phyloP scores from a whole-genome alignment of 441 rosid species.

The Populus hybrid region DNA sequence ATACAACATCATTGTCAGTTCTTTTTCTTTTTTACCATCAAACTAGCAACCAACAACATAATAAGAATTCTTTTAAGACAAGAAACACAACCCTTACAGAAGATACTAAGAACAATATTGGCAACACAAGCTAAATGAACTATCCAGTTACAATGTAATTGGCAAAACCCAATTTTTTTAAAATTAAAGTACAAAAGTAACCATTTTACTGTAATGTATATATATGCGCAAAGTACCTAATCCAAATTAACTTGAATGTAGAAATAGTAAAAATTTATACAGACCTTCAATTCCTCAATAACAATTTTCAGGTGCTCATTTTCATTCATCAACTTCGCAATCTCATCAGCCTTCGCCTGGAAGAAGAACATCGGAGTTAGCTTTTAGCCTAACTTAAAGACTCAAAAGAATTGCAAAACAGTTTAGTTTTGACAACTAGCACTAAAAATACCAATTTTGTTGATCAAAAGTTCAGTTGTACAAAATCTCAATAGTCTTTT shows the following conservation, averaged over 20 bases:
- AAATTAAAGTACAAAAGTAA: not conserved
- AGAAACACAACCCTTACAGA: not conserved
- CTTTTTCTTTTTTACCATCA: not conserved
- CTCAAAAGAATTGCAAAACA: not conserved
- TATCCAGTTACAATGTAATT: not conserved
- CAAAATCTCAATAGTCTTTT: not conserved
- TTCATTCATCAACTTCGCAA: slow-evolving; percentile 91
- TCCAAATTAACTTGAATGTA: not conserved
- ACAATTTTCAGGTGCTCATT: slow-evolving; percentile 87
- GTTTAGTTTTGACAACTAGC: not conserved
- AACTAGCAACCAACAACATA: not conserved
- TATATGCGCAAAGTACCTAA: not conserved
- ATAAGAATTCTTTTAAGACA: not conserved
- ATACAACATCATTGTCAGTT: not conserved
- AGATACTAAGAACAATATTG: not conserved
- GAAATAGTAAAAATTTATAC: not conserved
- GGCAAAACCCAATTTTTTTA: too few relatives aligned
- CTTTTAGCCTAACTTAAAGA: slow-evolving; percentile 16
- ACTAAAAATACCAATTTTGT: not conserved
- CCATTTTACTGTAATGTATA: not conserved
- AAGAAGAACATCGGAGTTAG: slow-evolving; percentile 16
- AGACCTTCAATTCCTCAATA: slow-evolving; percentile 85
- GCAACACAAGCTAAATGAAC: not conserved
- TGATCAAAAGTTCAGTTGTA: not conserved
- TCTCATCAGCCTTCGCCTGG: slow-evolving; percentile 99